These are phyloP conservation scores for Nigrospora oryzae DNA, from an alignment of 2,329 filamentous ascomycete genomes.

Conservation along the genomic window DNA sequence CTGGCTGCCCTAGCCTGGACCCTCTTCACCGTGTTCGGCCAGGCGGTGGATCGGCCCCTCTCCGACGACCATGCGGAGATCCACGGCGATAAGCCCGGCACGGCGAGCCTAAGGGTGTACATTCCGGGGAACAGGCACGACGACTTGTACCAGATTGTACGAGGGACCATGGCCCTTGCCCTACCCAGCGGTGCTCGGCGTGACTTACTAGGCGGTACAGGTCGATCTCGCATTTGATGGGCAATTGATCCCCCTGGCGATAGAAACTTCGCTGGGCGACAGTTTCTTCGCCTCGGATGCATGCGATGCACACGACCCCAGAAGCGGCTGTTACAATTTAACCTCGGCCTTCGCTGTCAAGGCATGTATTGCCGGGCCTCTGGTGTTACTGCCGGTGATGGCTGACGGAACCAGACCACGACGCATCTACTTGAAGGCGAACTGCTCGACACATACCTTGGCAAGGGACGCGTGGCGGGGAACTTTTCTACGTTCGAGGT, in stretches of 20 bases:
- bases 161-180: background rate
- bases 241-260: background rate
- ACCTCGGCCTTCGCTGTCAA: background rate
- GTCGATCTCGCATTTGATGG: background rate
- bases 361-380: background rate
- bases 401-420: background rate
- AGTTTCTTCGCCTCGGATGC: background rate
- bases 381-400: too few species aligned
- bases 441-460: background rate
- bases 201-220: background rate
- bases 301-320: background rate
- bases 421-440: background rate
- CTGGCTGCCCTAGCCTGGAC: too few species aligned
- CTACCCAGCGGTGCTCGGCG: too few species aligned
- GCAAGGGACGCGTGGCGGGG: background rate
- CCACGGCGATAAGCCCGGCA: background rate
- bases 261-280: background rate
- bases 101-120: background rate
- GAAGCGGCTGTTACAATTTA: slow-evolving; percentile 1
- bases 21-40: too few species aligned
- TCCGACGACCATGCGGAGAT: too few species aligned
- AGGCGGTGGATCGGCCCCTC: too few species aligned
- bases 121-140: background rate
- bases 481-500: background rate
- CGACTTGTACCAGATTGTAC: background rate